phyloP scores from a whole-genome alignment of 768 basidiomycete species.

The Hypholoma sublateritium region DNA sequence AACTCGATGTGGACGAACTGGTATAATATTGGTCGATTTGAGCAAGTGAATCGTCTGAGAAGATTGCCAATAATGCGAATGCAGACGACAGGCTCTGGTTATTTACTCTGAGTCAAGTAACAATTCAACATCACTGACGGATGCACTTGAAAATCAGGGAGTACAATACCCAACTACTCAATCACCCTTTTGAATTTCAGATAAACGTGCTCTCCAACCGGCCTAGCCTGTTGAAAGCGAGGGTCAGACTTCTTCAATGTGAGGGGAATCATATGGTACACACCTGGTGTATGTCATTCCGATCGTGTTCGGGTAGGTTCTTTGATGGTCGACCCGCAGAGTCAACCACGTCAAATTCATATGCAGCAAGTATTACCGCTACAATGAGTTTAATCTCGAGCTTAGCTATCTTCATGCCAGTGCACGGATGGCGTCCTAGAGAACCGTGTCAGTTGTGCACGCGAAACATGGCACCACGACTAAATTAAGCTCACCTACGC shows the following conservation, averaged over 20 bases:
- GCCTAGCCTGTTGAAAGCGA: not conserved
- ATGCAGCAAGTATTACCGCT: constrained; percentile 30
- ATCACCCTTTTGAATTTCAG: constrained; percentile 2
- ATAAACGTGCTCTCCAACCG: not conserved
- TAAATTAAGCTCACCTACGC: constrained; percentile 28
- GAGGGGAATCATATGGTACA: not conserved
- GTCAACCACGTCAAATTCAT: constrained; percentile 34
- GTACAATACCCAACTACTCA: not conserved
- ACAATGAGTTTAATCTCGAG: constrained; percentile 38
- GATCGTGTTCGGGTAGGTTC: constrained; percentile 24
- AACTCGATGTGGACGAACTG: too few relatives aligned
- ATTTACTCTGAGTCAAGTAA: too few relatives aligned
- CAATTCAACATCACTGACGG: too few relatives aligned
- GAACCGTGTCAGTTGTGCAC: not conserved
- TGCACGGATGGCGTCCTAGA: constrained; percentile 38
- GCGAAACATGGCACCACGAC: too few relatives aligned
- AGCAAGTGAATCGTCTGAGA: too few relatives aligned
- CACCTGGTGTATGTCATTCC: constrained; percentile 36
- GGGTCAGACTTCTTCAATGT: not conserved
- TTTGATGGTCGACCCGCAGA: constrained; percentile 21
- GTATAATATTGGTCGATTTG: too few relatives aligned
- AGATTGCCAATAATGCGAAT: too few relatives aligned
- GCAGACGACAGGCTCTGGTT: too few relatives aligned
- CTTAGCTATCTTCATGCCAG: constrained; percentile 39
- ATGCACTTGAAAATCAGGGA: too few relatives aligned